phyloP scores from a whole-genome alignment of 371 early-diverging fungal species.

The Mortierella sp. region DNA sequence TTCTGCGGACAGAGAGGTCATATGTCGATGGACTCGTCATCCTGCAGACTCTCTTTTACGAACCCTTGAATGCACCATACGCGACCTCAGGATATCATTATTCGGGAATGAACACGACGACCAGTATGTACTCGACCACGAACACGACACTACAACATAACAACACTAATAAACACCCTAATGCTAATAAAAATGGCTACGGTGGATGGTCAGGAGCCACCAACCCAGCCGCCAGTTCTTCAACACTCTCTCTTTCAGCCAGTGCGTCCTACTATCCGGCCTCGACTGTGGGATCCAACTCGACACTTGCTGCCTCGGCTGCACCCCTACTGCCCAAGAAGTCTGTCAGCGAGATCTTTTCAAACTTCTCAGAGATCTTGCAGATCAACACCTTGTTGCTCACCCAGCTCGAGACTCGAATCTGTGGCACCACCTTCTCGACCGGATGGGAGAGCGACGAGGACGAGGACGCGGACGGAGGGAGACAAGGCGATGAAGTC shows the following conservation, averaged over 20 bases:
- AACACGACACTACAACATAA: conserved; percentile 4
- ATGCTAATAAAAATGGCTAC: conserved; percentile 6
- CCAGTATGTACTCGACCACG: conserved; percentile 1
- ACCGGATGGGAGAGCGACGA: conserved; percentile 57
- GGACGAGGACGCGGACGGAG: conserved; percentile 21
- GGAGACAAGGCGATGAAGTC: background rate
- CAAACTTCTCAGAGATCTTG: conserved; percentile 75
- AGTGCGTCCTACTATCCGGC: conserved; percentile 20
- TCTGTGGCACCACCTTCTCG: conserved; percentile 49
- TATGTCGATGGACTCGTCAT: conserved; percentile 80
- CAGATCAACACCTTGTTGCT: conserved; percentile 72
- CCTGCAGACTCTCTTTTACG: conserved; percentile 64
- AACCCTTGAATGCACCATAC: conserved; percentile 56
- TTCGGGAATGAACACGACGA: conserved; percentile 43
- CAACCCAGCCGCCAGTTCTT: background rate
- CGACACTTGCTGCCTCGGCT: conserved; percentile 34
- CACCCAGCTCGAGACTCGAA: conserved; percentile 66
- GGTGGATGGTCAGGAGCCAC: conserved; percentile 12
- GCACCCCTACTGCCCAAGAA: conserved; percentile 59
- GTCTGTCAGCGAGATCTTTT: conserved; percentile 68
- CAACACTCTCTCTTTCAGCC: background rate
- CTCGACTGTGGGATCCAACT: conserved; percentile 50
- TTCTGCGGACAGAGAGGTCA: conserved; percentile 80
- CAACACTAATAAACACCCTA: conserved; percentile 14
- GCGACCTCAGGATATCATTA: conserved; percentile 2